Conservation (phyloP, 1,284 basidiomycete species). For the Ganoderma lucidum region DNA sequence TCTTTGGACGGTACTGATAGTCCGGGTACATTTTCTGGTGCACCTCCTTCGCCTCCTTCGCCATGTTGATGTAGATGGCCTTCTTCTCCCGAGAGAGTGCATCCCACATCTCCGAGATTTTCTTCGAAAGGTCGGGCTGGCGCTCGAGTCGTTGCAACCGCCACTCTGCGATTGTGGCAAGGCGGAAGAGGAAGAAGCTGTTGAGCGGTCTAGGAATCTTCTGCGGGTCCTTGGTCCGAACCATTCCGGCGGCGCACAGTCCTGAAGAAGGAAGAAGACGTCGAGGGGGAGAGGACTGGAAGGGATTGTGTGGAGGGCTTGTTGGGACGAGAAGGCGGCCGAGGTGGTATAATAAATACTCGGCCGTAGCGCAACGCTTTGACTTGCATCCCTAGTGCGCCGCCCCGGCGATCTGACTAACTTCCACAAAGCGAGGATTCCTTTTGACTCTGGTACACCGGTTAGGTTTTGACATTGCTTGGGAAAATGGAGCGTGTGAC, state of each 20-base stretch:
- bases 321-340: not conserved
- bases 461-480: not conserved
- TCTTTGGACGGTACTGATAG: conserved; percentile 72
- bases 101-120: not conserved
- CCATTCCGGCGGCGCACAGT: not conserved
- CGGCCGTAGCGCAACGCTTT: not conserved
- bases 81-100: not conserved
- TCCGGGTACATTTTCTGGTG: conserved; percentile 69
- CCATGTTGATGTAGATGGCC: conserved; percentile 62
- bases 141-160: not conserved
- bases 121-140: not conserved
- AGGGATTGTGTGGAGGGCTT: not conserved
- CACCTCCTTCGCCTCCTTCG: conserved; percentile 68
- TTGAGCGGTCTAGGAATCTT: not conserved
- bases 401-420: not conserved
- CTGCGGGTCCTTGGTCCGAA: not conserved
- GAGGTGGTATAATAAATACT: not conserved
- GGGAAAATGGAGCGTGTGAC: too few species aligned
- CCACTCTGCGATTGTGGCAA: not conserved
- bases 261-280: not conserved
- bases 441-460: not conserved
- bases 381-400: not conserved
- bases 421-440: not conserved
- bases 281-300: not conserved
- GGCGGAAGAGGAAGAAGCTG: not conserved